Conservation (phyloP, 495 filamentous ascomycete genomes). For the Cercophora sp. region DNA sequence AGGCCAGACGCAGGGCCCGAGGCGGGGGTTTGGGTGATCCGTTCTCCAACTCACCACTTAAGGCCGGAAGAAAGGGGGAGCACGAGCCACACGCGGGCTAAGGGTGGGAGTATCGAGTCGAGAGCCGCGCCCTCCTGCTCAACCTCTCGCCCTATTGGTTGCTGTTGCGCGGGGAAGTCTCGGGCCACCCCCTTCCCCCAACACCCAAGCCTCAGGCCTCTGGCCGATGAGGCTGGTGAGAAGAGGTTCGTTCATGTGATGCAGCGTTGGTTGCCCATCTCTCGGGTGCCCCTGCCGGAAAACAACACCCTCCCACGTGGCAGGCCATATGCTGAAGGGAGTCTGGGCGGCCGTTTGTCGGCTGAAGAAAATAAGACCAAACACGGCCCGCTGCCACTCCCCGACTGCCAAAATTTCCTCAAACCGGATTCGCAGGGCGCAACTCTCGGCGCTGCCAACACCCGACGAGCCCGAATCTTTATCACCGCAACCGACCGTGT, state of each 20-base stretch:
- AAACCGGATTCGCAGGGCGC: conserved; percentile 3
- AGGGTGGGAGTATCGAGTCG: neutral
- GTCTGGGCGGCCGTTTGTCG: neutral
- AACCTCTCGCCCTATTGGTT: conserved; percentile 15
- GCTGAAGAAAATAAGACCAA: neutral
- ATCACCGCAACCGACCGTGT: no score
- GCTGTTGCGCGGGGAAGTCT: conserved; percentile 12
- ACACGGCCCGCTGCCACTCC: conserved; percentile 1
- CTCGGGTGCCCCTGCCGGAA: conserved; percentile 2
- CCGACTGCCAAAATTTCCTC: conserved; percentile 2
- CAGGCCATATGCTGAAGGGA: conserved; percentile 8
- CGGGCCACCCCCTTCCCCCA: neutral
- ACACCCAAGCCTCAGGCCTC: neutral
- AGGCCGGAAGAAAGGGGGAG: neutral
- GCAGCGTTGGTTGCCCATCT: neutral
- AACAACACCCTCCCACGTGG: conserved; percentile 7
- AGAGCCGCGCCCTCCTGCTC: neutral
- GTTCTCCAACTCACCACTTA: neutral
- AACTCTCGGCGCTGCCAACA: neutral
- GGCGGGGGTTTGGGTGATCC: conserved; percentile 1
- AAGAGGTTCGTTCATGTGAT: conserved; percentile 12
- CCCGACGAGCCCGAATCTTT: neutral
- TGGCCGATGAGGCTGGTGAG: conserved; percentile 14
- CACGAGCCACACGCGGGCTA: conserved; percentile 7
- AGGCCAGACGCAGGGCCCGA: neutral